Percentiles rank a stretch among this genome's conserved stretches.
phyloP scores from a whole-genome alignment of 2,329 filamentous ascomycete genomes.

The Corynespora cassiicola region DNA sequence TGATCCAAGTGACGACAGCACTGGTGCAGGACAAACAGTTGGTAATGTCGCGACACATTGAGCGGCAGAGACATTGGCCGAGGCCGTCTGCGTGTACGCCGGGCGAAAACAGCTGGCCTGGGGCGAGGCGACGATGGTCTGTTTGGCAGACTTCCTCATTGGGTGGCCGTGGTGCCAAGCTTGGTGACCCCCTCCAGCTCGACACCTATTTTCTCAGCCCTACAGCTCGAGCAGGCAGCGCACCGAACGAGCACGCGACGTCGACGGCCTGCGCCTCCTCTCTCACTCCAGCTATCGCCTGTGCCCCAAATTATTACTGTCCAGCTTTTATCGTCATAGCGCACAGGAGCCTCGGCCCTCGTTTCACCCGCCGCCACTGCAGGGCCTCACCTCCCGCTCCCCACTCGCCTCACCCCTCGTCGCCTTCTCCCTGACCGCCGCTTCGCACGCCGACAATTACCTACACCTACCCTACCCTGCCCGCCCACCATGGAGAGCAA shows the following conservation, averaged over 20 bases:
- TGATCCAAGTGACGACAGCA: too few species aligned
- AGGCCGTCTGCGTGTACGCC: not conserved
- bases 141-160: slow-evolving; percentile 20
- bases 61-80: too few species aligned
- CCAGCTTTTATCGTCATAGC: slow-evolving; percentile 18
- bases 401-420: slow-evolving; percentile 41
- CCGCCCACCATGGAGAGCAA: slow-evolving; percentile 44
- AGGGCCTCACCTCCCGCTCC: slow-evolving; percentile 34
- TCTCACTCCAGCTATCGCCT: slow-evolving; percentile 4
- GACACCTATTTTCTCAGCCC: slow-evolving; percentile 27
- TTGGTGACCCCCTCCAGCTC: slow-evolving; percentile 23
- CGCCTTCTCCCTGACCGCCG: slow-evolving; percentile 31
- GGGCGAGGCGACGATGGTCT: too few species aligned
- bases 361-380: slow-evolving; percentile 39
- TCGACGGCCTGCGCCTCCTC: slow-evolving; percentile 16
- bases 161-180: slow-evolving; percentile 14
- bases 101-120: too few species aligned
- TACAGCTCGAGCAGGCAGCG: slow-evolving; percentile 22
- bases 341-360: slow-evolving; percentile 35
- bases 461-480: slow-evolving; percentile 17
- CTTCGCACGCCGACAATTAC: slow-evolving; percentile 27
- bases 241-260: slow-evolving; percentile 40
- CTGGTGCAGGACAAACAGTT: too few species aligned
- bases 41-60: too few species aligned
- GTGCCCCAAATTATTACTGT: slow-evolving; percentile 19